These are phyloP conservation scores for Cinchona pubescens DNA, from an alignment of 257 asterid genomes.

Conservation along the genomic window DNA sequence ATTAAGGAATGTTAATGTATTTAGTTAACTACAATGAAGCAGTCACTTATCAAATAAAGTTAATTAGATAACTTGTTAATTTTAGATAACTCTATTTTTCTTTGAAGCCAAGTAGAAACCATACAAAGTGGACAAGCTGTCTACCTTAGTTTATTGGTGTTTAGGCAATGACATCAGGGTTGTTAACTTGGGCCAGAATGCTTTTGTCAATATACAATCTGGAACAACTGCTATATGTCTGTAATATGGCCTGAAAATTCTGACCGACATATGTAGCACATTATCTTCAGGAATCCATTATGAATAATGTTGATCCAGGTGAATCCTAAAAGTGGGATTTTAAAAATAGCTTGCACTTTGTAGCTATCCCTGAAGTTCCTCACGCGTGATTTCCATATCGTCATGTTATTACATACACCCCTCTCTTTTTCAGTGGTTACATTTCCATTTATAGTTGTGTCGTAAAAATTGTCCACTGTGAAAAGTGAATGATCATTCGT, in stretches of 20 bases:
- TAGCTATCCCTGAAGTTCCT: background rate
- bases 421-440: background rate
- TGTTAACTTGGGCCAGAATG: slow-evolving; percentile 3
- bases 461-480: background rate
- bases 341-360: background rate
- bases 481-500: too few relatives aligned
- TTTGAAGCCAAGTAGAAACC: background rate
- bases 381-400: background rate
- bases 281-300: background rate
- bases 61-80: too few relatives aligned
- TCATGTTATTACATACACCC: background rate
- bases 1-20: background rate
- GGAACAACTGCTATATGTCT: slow-evolving; percentile 12
- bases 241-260: background rate
- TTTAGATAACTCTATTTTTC: slow-evolving; percentile 1
- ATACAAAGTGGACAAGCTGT: slow-evolving; percentile 16
- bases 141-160: slow-evolving; percentile 2
- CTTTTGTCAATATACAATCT: slow-evolving; percentile 11
- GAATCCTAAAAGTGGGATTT: background rate
- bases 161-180: slow-evolving; percentile 16
- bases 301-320: background rate
- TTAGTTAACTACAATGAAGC: too few relatives aligned
- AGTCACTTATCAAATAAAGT: too few relatives aligned
- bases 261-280: background rate
- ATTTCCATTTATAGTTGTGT: background rate